Base-by-base conservation (phyloP, 192 early-diverging fungal genomes). In the Backusella macrospora region DNA sequence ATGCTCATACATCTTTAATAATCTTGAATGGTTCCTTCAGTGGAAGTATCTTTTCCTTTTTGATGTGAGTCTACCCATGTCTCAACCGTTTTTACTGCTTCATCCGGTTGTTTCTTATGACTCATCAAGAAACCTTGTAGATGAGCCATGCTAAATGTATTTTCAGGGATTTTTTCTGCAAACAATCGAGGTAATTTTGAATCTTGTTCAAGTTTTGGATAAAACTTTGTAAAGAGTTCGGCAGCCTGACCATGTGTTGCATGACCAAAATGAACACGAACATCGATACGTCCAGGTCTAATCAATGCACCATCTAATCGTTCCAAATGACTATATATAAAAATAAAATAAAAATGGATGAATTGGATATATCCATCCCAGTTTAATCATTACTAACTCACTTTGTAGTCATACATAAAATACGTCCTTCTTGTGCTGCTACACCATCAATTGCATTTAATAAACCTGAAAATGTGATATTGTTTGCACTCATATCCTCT, bases 361-460 rank as follows among this genome's bases (percentile, higher is more conserved):
- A n/a, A n/a, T n/a, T n/a, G n/a, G n/a, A n/a, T n/a, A n/a, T 70
- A 0, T 43, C 40, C 26, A 46, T 29, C 26, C 5, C 6, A 10
- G n/a, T 37, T 29, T 42, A 34, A 14, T 13, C 42, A 18, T 9
- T 0, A 66, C 5, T 45, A 12, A 66, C 86, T 71, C 82, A 87
- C 84, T 93, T 92, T 23, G 90, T 93, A 0, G 92, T 93, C 92
- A 93, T 92, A 73, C 89, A 89, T 6, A 92, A 76, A 59, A 93
- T 87, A 4, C 92, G 82, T 3, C 90, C 92, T 74, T 93, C 92
- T 68, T 91, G 87, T 8, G 89, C 82, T 42, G 85, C 88, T 6
- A 92, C 89, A 23, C 92, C 92, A 68, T 93, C 92, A 44, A 93
- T 88, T 5, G 89, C 90, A 73, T 93, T 93, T n/a, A 93, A 78